Base-by-base conservation (phyloP, 2,329 filamentous ascomycete genomes). In the Fusarium secorum region DNA sequence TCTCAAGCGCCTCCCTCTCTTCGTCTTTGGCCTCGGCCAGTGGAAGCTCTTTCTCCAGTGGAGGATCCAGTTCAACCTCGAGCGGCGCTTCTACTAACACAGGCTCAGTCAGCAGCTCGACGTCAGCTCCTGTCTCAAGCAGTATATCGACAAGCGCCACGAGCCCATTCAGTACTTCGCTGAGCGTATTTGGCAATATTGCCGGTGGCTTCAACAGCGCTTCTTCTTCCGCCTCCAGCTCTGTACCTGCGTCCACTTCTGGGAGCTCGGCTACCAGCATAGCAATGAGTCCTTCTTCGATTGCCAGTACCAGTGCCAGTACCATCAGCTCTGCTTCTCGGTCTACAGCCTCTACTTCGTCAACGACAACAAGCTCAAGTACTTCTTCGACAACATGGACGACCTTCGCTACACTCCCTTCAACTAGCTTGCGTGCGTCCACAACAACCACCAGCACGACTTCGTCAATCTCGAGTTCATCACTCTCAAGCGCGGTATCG, bases 301-400 rank as follows among this genome's bases (percentile, higher is more conserved):
- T 36, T 4, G 33, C 14, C 8, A 44, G 20, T 4, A 41, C 20
- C 1, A 44, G 20, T 4, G 36, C 20, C 1, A 65, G 18, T n/a
- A 55, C 18, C 17, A 39, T 15, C 2, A 35, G 49, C 4, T 59
- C 53, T 33, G 20, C 35, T 6, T 63, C 48, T 3, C 33, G 20
- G 2, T 30, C 48, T 0, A 57, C 57, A 0, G 24, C 7, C 28
- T 48, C 28, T 0, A 32, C 20, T 32, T 49, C 28, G 4, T 28
- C 8, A 2, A 15, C 3, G 17, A 4, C 28, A 5, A 42, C 35
- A 7, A 38, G 30, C 1, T 32, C 26, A 3, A 53, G 52, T 13
- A 41, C n/a, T 2, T 51, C 67, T 1, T 71, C 62, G 0, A 42
- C 65, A 3, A 26, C 52, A 17, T 68, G 51, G 58, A 64, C 51